A percentile compares a stretch with the other conserved stretches of the same genome.
These are phyloP conservation scores for Apocynum venetum DNA, from an alignment of 257 asterid species.

Conservation along the genomic window DNA sequence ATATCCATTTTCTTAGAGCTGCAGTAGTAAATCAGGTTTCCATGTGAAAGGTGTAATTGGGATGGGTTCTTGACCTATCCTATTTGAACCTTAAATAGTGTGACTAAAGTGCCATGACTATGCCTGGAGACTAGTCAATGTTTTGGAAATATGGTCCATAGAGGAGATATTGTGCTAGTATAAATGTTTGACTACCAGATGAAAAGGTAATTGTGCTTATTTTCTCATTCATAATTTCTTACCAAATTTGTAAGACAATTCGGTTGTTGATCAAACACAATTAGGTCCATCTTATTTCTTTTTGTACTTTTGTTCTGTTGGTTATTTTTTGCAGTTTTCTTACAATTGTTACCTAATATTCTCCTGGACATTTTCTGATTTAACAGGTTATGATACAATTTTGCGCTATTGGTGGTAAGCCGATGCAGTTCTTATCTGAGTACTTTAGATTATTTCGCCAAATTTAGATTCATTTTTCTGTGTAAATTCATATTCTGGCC, in stretches of 20 bases:
- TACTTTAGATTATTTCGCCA: neutral
- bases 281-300: neutral
- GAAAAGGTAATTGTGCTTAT: constrained; percentile 6
- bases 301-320: neutral
- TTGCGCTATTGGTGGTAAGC: neutral
- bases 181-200: neutral
- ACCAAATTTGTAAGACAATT: neutral
- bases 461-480: neutral
- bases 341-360: neutral
- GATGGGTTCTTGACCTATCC: neutral
- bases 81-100: neutral
- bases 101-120: neutral
- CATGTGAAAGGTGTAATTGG: neutral
- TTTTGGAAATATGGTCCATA: neutral
- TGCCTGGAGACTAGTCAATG: neutral
- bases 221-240: neutral
- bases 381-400: constrained; percentile 16
- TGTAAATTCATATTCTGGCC: constrained; percentile 4
- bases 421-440: neutral
- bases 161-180: neutral
- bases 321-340: neutral
- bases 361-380: neutral
- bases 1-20: neutral
- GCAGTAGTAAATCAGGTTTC: neutral
- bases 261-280: neutral